These are phyloP conservation scores for Arachnomyces sp. DNA, from an alignment of 2,329 filamentous ascomycete species.

Conservation along the genomic window DNA sequence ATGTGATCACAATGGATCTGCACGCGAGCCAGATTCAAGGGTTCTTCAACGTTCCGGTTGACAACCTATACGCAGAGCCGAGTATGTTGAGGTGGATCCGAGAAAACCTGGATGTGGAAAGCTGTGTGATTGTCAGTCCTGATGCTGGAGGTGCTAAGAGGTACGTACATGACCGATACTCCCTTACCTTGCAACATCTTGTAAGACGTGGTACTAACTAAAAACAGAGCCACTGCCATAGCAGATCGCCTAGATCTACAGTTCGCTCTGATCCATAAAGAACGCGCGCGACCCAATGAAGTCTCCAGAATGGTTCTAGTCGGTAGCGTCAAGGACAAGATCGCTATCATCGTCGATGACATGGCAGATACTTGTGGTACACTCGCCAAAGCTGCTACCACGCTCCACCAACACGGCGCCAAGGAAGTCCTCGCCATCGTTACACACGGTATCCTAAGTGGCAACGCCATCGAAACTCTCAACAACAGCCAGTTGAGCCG, in stretches of 20 bases:
- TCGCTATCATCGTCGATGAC: constrained; percentile 93
- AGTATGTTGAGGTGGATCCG: constrained; percentile 86
- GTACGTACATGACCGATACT: constrained; percentile 31
- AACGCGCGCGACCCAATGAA: constrained; percentile 82
- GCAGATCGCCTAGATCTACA: constrained; percentile 83
- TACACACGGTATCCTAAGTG: constrained; percentile 85
- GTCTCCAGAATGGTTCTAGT: constrained; percentile 94
- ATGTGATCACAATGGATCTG: constrained; percentile 93
- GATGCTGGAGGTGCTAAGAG: constrained; percentile 93
- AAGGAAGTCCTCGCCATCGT: constrained; percentile 89
- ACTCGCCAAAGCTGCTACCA: constrained; percentile 77
- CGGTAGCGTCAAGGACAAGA: constrained; percentile 82
- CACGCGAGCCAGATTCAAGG: constrained; percentile 92
- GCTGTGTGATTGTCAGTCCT: constrained; percentile 89
- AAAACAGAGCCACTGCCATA: constrained; percentile 69
- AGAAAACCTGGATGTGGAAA: constrained; percentile 71
- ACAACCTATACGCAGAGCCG: constrained; percentile 87
- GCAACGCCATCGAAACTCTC: constrained; percentile 77
- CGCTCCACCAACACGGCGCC: constrained; percentile 79
- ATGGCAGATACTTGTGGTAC: constrained; percentile 97
- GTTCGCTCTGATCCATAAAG: constrained; percentile 95
- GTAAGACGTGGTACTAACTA: background rate
- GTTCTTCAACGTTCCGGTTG: constrained; percentile 80
- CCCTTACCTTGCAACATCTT: background rate
- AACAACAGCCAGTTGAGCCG: constrained; percentile 70